Base-by-base conservation (phyloP, 495 filamentous ascomycete species). In the Penicillium paxilli region DNA sequence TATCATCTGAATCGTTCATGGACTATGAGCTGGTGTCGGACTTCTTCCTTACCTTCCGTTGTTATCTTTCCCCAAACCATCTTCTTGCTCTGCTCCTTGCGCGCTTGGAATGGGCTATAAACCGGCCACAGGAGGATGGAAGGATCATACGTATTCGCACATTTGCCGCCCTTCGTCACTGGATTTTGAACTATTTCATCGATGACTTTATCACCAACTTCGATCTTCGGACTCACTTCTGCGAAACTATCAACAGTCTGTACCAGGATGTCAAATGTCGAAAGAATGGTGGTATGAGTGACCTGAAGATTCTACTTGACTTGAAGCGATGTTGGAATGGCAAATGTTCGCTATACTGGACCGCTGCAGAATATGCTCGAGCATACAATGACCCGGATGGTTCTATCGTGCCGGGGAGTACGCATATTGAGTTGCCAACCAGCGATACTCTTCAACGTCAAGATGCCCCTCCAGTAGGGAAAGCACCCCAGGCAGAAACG, bases 1-100 rank as follows among this genome's bases (percentile, higher is more conserved):
- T 99, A 53, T 98, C 94, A 4, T 98, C 95, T 16, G 90, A 92
- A 17, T 88, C 84, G 44, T 97, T 98, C 67, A 83, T 99, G 55
- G 94, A 99, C 68, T 99, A 99, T 69, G 93, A 98, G 65, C 82
- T 99, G 5, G 81, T 99, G 1, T 97, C 95, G 0, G 94, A 98
- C 69, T 99, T 99, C 75, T 99, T 99, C 63, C 84, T 98, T 32
- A 98, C 95, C 1, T 98, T 88, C 59, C 90, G 94, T 21, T 81
- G 85, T 6, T 99, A 96, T 62, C 73, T 98, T 51, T 83, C 89
- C 1, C 76, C 88, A 0, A 75, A 77, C 12, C 87, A 92, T 56
- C 80, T 99, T 3, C 79, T 94, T 12, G 83, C 85, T 42, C 88
- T 96, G 74, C 77, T 99, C 8, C 80, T 96, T 50, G 86, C 90